These are phyloP conservation scores for Penicillium riverlandense DNA, from an alignment of 495 filamentous ascomycete species.

Conservation along the genomic window DNA sequence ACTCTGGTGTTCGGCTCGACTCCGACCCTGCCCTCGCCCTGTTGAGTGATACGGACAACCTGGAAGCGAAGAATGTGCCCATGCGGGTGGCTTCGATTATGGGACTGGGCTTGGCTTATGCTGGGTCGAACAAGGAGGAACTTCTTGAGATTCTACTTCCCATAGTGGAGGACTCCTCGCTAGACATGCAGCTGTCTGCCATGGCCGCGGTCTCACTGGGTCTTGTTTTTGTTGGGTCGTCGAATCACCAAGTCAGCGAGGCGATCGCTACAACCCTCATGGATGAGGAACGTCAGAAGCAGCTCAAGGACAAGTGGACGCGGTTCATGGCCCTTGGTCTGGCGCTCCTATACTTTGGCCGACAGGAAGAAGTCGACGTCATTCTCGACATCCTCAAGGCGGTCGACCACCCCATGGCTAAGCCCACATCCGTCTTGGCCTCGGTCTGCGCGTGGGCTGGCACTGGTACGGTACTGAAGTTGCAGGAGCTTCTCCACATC, in stretches of 20 bases:
- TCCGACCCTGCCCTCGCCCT: conserved; percentile 83
- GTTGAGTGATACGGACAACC: conserved; percentile 66
- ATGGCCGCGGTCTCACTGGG: conserved; percentile 93
- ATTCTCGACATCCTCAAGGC: conserved; percentile 91
- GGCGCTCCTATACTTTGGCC: conserved; percentile 89
- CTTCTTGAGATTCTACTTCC: conserved; percentile 74
- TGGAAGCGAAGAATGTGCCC: conserved; percentile 66
- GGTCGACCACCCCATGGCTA: conserved; percentile 90
- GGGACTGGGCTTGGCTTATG: conserved; percentile 91
- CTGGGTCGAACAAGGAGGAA: conserved; percentile 83
- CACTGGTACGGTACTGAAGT: conserved; percentile 90
- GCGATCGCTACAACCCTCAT: conserved; percentile 85
- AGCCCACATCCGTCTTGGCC: conserved; percentile 80
- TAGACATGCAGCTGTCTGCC: conserved; percentile 91
- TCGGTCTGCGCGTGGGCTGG: conserved; percentile 98
- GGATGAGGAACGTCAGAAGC: conserved; percentile 78
- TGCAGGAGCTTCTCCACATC: conserved; percentile 92
- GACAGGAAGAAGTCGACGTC: conserved; percentile 95
- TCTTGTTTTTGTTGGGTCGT: conserved; percentile 87
- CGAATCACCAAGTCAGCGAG: conserved; percentile 79
- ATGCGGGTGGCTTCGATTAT: conserved; percentile 82
- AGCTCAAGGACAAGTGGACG: conserved; percentile 96
- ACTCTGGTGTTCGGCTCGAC: conserved; percentile 80
- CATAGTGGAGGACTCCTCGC: conserved; percentile 70
- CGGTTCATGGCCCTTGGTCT: conserved; percentile 92